Evolutionary conservation across 257 asterid genomes (phyloP), one percentile per base, ranked within the genome.

Genomic region (Echium plantagineum): DNA sequence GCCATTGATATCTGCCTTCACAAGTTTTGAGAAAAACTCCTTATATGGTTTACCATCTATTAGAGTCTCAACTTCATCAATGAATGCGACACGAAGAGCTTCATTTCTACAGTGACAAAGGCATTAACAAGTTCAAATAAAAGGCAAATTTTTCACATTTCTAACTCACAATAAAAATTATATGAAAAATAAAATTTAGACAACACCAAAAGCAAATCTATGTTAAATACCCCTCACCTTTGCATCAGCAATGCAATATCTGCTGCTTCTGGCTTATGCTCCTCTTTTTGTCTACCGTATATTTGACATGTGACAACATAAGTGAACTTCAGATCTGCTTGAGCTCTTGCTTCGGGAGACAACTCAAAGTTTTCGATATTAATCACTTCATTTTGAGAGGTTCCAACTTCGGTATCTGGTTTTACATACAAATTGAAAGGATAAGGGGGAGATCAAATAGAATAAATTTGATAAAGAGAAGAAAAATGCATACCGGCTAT

Each of bases 41-140:
- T 85, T 85, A 60, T 81, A 73, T 63, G 86, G 89, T 78, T 70
- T 88, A 46, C 94, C 98, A 15, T 91, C 96, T 79, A 75, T 84
- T 63, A 88, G 74, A 73, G 97, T 84, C 83, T 93, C 98, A 63
- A 88, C 95, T 75, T 66, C 94, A 60, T 86, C 95, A 26, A 93
- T 89, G 77, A 84, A 93, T 69, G 98, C 97, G 80, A 93, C 81
- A 60, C 98, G 96, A 58, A 93, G 98, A 69, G 98, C 98, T 82
- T 93, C 98, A 71, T 93, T 84, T 69, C 98, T 93, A 62, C 68
- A 57, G 68, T 26, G 60, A 49, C 62, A 71, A 58, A 57, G 15
- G 28, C 58, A 56, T 26, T 15, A 57, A 60, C 19, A 60, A 21
- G 60, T 47, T 31, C 64, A 58, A 28, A 48, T 20, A 12, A 21